Evolutionary conservation across 202 grass and related monocot species (phyloP).

Genomic region (Elaeis oleifera): DNA sequence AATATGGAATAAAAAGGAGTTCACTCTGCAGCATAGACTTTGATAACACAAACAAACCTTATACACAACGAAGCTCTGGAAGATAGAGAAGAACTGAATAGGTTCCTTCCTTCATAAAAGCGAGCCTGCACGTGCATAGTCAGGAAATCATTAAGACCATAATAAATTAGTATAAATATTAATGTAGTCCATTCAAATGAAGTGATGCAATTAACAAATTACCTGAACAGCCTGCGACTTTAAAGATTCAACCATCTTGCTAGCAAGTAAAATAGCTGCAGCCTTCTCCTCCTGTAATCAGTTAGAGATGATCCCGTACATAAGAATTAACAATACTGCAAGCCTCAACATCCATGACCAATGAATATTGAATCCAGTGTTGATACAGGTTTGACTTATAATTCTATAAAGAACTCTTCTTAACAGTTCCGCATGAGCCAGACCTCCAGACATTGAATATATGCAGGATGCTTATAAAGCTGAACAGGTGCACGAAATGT

Average conservation of each 20-base stretch:
- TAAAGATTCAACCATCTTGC: conserved; percentile 73
- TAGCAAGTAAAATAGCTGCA: conserved; percentile 56
- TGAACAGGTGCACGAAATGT: no score
- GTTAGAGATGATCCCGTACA: neutral
- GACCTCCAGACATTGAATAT: no score
- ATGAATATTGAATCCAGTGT: no score
- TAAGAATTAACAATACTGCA: conserved; percentile 1
- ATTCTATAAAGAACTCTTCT: no score
- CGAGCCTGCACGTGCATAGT: conserved; percentile 38
- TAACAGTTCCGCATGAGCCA: no score
- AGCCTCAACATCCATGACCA: no score
- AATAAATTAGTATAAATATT: conserved; percentile 8
- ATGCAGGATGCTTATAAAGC: no score
- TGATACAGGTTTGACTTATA: no score
- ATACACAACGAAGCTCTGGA: conserved; percentile 82
- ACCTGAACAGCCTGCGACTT: conserved; percentile 92
- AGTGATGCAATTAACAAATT: conserved; percentile 22
- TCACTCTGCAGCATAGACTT: conserved; percentile 6
- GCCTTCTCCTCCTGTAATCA: conserved; percentile 68
- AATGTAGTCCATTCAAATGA: conserved; percentile 10
- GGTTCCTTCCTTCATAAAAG: conserved; percentile 91
- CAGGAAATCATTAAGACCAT: conserved; percentile 16
- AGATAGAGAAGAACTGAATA: conserved; percentile 82
- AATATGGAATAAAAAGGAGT: conserved; percentile 1
- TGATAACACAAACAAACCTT: conserved; percentile 39